These are phyloP conservation scores for Peterozyma xylosa DNA, from an alignment of 805 yeast species.

Conservation along the genomic window DNA sequence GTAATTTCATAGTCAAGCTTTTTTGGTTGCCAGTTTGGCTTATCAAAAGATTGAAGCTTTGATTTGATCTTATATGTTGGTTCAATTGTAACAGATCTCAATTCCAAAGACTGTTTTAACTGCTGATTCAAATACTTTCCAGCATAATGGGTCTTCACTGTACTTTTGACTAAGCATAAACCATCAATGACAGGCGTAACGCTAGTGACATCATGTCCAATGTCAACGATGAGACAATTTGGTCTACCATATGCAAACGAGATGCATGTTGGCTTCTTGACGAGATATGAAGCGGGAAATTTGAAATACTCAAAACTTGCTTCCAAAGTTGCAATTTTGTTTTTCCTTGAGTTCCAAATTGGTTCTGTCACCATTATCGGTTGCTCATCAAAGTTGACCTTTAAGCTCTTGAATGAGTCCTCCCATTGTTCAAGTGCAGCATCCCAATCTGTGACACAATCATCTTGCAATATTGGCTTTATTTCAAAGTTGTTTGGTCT, in stretches of 20 bases:
- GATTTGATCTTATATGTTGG: slow-evolving; percentile 45
- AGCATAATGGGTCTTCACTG: slow-evolving; percentile 63
- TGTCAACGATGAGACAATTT: slow-evolving; percentile 76
- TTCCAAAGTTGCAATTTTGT: slow-evolving; percentile 67
- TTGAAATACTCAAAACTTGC: slow-evolving; percentile 58
- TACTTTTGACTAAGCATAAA: slow-evolving; percentile 62
- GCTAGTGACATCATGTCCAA: slow-evolving; percentile 72
- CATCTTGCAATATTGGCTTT: slow-evolving; percentile 51
- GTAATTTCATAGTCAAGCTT: slow-evolving; percentile 30
- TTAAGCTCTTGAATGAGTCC: slow-evolving; percentile 46
- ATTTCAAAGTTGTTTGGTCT: slow-evolving; percentile 40
- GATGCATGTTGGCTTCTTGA: slow-evolving; percentile 79
- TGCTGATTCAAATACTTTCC: slow-evolving; percentile 62
- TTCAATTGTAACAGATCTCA: slow-evolving; percentile 25
- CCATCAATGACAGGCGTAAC: slow-evolving; percentile 84
- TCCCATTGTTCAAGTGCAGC: slow-evolving; percentile 70
- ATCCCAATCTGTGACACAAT: slow-evolving; percentile 78
- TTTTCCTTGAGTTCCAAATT: slow-evolving; percentile 66
- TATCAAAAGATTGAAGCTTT: slow-evolving; percentile 11
- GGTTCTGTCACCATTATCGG: slow-evolving; percentile 85
- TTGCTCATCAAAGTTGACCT: slow-evolving; percentile 51
- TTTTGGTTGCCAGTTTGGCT: slow-evolving; percentile 20
- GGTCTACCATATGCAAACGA: slow-evolving; percentile 88
- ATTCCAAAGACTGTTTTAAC: slow-evolving; percentile 31
- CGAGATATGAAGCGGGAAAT: slow-evolving; percentile 76